Conservation (phyloP, 2,329 filamentous ascomycete species). For the Nothophoma quercina region DNA sequence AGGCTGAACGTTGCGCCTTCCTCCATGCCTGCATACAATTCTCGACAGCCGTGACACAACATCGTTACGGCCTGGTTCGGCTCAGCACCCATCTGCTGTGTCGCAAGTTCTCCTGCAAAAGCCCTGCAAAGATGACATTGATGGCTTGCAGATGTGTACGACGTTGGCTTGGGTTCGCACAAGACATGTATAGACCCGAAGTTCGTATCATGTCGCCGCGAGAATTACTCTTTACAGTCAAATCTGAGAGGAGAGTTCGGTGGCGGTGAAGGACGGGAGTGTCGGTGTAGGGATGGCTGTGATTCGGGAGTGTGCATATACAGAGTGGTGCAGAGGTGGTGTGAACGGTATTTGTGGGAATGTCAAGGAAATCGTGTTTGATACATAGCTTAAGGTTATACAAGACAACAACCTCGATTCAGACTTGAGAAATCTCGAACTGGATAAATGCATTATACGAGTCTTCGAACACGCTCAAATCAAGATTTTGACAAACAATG, state of each 20-base stretch:
- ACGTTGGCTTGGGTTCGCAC: neutral
- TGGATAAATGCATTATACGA: neutral
- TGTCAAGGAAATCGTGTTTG: too few species aligned
- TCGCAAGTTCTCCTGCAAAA: neutral
- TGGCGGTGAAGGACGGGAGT: neutral
- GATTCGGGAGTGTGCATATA: neutral
- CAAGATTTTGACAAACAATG: too few species aligned
- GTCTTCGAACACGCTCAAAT: neutral
- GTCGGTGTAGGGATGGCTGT: neutral
- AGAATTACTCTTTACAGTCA: neutral
- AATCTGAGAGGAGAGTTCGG: neutral
- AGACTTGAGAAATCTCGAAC: neutral
- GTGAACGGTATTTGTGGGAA: too few species aligned
- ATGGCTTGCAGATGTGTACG: constrained; percentile 8
- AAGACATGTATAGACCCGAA: neutral
- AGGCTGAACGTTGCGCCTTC: neutral
- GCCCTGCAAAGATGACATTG: neutral
- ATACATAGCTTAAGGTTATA: too few species aligned
- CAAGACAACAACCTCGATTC: neutral
- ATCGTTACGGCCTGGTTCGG: neutral
- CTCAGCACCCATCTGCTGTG: neutral
- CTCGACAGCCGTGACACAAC: constrained; percentile 5
- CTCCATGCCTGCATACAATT: neutral
- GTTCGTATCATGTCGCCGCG: constrained; percentile 8
- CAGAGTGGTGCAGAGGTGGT: neutral